phyloP scores from a whole-genome alignment of 2,329 filamentous ascomycete genomes.

The Calonectria multiphialidica region DNA sequence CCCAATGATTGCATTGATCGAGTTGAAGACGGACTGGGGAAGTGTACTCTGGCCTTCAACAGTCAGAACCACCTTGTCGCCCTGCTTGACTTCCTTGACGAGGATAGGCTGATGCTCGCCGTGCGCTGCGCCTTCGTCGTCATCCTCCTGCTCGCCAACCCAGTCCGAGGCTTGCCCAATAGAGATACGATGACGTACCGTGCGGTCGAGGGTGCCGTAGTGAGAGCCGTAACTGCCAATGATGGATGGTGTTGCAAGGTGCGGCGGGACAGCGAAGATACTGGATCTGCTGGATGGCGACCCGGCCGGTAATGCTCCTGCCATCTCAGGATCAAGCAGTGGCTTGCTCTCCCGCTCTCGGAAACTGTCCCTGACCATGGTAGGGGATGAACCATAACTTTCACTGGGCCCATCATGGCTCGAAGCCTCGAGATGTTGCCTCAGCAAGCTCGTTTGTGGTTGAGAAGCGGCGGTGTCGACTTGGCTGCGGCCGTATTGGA shows the following conservation, averaged over 20 bases:
- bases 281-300: conserved; percentile 50
- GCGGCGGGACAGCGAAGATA: conserved; percentile 70
- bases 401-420: conserved; percentile 40
- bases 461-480: conserved; percentile 50
- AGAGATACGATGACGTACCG: conserved; percentile 55
- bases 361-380: conserved; percentile 37
- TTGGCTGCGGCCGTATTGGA: conserved; percentile 56
- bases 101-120: conserved; percentile 80
- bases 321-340: conserved; percentile 58
- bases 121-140: conserved; percentile 54
- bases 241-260: conserved; percentile 76
- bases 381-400: conserved; percentile 30
- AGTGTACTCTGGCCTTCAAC: conserved; percentile 95
- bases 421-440: conserved; percentile 63
- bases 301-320: conserved; percentile 43
- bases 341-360: conserved; percentile 63
- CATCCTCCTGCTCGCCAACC: conserved; percentile 46
- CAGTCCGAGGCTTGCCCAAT: conserved; percentile 55
- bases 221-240: conserved; percentile 76
- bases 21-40: conserved; percentile 96
- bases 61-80: conserved; percentile 85
- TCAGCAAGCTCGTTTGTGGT: conserved; percentile 59
- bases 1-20: conserved; percentile 91
- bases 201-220: conserved; percentile 66
- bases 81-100: conserved; percentile 91